Evolutionary conservation across 2,329 filamentous ascomycete genomes (phyloP), one percentile per base, ranked within the genome.

Genomic region (Colletotrichum ledebouriae): DNA sequence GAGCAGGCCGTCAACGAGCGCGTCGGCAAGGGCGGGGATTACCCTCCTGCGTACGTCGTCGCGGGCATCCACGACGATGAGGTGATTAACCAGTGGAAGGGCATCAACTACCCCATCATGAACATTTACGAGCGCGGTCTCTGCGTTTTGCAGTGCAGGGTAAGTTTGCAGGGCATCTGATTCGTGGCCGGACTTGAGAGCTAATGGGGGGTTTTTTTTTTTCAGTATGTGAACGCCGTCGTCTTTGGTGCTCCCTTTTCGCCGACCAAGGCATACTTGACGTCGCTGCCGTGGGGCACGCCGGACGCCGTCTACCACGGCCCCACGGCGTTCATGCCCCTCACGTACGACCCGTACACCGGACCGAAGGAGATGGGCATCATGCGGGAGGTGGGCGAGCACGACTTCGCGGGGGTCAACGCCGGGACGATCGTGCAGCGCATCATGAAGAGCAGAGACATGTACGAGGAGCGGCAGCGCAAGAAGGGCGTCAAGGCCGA

Each of bases 71-170:
- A 99, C 80, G 93, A 97, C 75, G 96, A 99, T 78, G 89, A 92
- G 71, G 94, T 97, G 69, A 97, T 99, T 79, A 99, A 99, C 80
- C 85, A 91, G 75, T 97, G 94, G 92, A 98, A 98, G 81, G 95
- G 96, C 41, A 87, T 98, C 74, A 99, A 99, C 82, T 99, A 98
- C 77, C 96, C 96, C 29, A 98, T 99, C 82, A 99, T 99, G 96
- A 99, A 98, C 83, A 94, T 97, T 65, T 97, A 95, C 75, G 96
- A 99, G 84, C 91, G 96, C 47, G 94, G 94, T 2, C 89, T 99
- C 22, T 99, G 96, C 78, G 95, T 98, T 34, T 83, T 98, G 71
- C 96, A 99, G 77, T 99, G 96, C 84, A 92, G 92, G 79, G 93
- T 95, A 57, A 49, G 67, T 13, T 13, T 29, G 7, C 6, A 29